phyloP scores from a whole-genome alignment of 169 alveolate genomes.

The Cryptosporidium parvum region DNA sequence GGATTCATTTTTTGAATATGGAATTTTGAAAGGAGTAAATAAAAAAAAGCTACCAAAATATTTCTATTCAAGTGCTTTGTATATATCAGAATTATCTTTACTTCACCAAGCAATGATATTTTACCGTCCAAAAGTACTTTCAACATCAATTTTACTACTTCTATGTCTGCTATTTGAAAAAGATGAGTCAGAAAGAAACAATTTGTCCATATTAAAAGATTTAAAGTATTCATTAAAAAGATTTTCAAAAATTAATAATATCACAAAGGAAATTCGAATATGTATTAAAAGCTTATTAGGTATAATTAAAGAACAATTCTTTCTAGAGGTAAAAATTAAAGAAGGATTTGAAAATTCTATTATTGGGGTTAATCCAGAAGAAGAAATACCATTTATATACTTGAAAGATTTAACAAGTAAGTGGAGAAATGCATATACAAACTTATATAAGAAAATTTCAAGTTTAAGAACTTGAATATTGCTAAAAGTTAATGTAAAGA shows the following conservation, averaged over 20 bases:
- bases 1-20: constrained; percentile 40
- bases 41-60: constrained; percentile 32
- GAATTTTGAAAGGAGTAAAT: background rate
- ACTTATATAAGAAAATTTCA: constrained; percentile 11
- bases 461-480: constrained; percentile 15
- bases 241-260: constrained; percentile 12
- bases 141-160: constrained; percentile 38
- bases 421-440: constrained; percentile 64
- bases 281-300: constrained; percentile 37
- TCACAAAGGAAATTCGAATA: constrained; percentile 23
- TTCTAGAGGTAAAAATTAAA: constrained; percentile 32
- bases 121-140: constrained; percentile 18
- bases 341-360: background rate
- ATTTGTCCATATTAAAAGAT: constrained; percentile 18
- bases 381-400: constrained; percentile 57
- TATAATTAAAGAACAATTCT: constrained; percentile 61
- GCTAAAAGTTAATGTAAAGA: background rate
- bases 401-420: constrained; percentile 61
- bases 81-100: constrained; percentile 56
- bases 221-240: constrained; percentile 17
- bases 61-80: constrained; percentile 58
- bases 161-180: constrained; percentile 43
- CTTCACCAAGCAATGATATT: constrained; percentile 58
- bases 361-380: background rate
- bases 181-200: constrained; percentile 17